A percentile compares a stretch with the other conserved stretches of the same genome.
These are phyloP conservation scores for Purpureocillium takamizusanense DNA, from an alignment of 2,329 filamentous ascomycete species.

Conservation along the genomic window DNA sequence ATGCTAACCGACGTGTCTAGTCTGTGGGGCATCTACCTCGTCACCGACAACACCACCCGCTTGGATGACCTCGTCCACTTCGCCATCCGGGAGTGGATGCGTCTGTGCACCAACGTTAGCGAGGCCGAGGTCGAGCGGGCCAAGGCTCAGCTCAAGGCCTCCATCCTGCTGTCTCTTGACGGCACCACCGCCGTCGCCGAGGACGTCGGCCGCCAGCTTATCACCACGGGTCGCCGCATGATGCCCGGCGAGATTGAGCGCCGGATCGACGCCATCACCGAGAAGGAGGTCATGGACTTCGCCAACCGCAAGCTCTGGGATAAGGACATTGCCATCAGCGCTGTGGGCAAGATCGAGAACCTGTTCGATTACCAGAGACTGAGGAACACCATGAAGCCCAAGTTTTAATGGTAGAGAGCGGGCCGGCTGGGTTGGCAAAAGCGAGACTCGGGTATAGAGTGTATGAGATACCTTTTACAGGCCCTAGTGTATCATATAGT, in stretches of 20 bases:
- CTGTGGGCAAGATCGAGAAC: constrained; percentile 88
- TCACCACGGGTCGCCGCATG: constrained; percentile 92
- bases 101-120: constrained; percentile 79
- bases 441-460: constrained; percentile 41
- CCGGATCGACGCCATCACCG: constrained; percentile 77
- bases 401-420: constrained; percentile 39
- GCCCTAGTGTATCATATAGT: constrained; percentile 47
- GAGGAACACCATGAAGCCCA: constrained; percentile 81
- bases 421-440: constrained; percentile 21
- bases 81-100: constrained; percentile 95
- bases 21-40: constrained; percentile 99
- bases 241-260: constrained; percentile 90
- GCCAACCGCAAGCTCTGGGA: constrained; percentile 95
- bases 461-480: constrained; percentile 44
- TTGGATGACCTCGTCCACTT: constrained; percentile 98
- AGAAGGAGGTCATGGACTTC: constrained; percentile 96
- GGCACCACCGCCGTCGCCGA: constrained; percentile 95
- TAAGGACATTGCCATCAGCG: constrained; percentile 88
- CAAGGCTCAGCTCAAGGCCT: constrained; percentile 98
- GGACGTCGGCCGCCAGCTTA: constrained; percentile 96
- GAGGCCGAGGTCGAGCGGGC: constrained; percentile 93
- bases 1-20: constrained; percentile 36
- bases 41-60: constrained; percentile 77
- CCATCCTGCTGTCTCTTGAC: constrained; percentile 91
- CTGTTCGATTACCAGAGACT: constrained; percentile 69